phyloP scores from a whole-genome alignment of 306 rosid genomes.

The Quillaja saponaria region DNA sequence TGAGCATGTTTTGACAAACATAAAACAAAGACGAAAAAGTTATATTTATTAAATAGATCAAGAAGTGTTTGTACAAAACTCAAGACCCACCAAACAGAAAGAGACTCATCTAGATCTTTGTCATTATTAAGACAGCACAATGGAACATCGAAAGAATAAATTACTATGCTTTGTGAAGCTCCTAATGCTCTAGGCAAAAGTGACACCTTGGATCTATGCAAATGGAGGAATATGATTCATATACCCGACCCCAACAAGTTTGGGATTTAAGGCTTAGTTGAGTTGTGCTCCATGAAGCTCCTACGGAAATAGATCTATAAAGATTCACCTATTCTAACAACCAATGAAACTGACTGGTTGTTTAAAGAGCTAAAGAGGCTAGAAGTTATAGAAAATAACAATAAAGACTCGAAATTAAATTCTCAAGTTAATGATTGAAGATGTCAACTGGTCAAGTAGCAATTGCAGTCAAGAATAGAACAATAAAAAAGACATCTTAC shows the following conservation, averaged over 20 bases:
- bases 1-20: constrained; percentile 21
- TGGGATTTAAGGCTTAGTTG: no score
- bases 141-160: no score
- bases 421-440: constrained; percentile 11
- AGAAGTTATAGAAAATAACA: background rate
- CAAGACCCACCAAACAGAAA: constrained; percentile 14
- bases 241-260: no score
- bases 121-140: constrained; percentile 25
- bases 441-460: constrained; percentile 17
- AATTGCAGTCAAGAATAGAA: constrained; percentile 7
- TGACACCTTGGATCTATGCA: no score
- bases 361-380: constrained; percentile 10
- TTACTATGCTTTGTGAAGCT: no score
- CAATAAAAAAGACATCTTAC: background rate
- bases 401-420: background rate
- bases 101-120: constrained; percentile 10
- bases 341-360: background rate
- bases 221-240: no score
- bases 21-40: constrained; percentile 7
- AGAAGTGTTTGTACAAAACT: constrained; percentile 5
- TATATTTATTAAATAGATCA: constrained; percentile 3
- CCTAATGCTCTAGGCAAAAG: no score
- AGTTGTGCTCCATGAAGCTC: constrained; percentile 6
- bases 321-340: constrained; percentile 1
- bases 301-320: constrained; percentile 9